Evolutionary conservation across 306 rosid genomes (phyloP).

Genomic region (Dryas octopetala): DNA sequence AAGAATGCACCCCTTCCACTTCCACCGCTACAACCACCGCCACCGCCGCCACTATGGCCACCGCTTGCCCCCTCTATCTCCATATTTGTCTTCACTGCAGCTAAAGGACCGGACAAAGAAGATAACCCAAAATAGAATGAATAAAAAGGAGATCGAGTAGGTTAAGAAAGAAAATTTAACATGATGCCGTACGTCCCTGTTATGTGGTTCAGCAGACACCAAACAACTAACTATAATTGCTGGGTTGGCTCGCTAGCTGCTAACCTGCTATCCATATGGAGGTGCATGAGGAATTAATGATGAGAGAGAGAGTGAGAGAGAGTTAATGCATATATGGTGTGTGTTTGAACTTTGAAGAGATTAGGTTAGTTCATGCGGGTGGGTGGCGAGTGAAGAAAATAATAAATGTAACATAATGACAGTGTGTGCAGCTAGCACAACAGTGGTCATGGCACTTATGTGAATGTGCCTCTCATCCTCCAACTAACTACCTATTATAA

Average conservation of each 20-base stretch:
- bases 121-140: background rate
- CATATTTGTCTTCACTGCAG: background rate
- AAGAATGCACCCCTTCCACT: slow-evolving; percentile 60
- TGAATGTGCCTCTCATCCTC: background rate
- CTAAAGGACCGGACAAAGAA: background rate
- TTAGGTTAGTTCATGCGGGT: background rate
- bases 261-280: background rate
- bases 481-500: slow-evolving; percentile 1
- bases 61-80: slow-evolving; percentile 19
- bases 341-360: slow-evolving; percentile 7
- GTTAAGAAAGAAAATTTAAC: too few species aligned
- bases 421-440: background rate
- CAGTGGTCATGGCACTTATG: background rate
- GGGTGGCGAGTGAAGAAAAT: slow-evolving; percentile 14
- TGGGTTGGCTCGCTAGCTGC: background rate
- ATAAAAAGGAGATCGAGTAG: background rate
- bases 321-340: background rate
- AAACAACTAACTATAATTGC: slow-evolving; percentile 58
- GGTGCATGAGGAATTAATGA: slow-evolving; percentile 35
- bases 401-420: slow-evolving; percentile 13
- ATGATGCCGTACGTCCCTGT: background rate
- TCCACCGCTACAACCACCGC: slow-evolving; percentile 29
- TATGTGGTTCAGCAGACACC: slow-evolving; percentile 48
- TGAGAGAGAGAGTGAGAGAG: slow-evolving; percentile 39
- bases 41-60: slow-evolving; percentile 2